Conservation (phyloP, 176 grass and related monocot species). For the Carex myosuroides region DNA sequence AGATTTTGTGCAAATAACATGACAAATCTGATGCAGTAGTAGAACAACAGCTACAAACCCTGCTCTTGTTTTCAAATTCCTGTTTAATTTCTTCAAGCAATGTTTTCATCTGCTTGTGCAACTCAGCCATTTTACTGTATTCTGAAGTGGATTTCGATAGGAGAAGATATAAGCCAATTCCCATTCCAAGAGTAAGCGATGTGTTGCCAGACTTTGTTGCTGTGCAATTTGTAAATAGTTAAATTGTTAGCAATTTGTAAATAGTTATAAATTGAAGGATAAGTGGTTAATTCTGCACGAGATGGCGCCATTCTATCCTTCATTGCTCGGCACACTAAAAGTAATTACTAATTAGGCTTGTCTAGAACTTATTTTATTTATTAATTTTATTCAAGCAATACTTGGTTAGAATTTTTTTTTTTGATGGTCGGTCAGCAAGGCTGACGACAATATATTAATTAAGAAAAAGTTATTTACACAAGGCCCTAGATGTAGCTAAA, state of each 20-base stretch:
- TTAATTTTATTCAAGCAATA: too few species aligned
- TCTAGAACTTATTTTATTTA: too few species aligned
- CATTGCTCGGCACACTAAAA: too few species aligned
- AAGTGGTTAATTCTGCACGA: too few species aligned
- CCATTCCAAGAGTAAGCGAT: slow-evolving; percentile 5
- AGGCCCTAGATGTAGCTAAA: too few species aligned
- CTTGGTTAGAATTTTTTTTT: too few species aligned
- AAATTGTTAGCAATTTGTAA: background rate
- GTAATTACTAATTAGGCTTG: too few species aligned
- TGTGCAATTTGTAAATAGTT: background rate
- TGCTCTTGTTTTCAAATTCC: slow-evolving; percentile 19
- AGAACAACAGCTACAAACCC: background rate
- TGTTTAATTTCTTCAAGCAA: slow-evolving; percentile 17
- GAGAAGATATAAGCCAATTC: slow-evolving; percentile 20
- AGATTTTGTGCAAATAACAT: background rate
- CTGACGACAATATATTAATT: too few species aligned
- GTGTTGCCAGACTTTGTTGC: background rate
- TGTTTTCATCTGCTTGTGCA: slow-evolving; percentile 17
- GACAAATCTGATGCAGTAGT: slow-evolving; percentile 10
- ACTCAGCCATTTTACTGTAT: slow-evolving; percentile 11
- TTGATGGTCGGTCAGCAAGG: too few species aligned
- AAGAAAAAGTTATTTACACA: too few species aligned
- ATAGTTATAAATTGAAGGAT: background rate
- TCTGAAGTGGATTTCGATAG: slow-evolving; percentile 11
- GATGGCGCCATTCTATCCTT: too few species aligned